Evolutionary conservation across 2,329 filamentous ascomycete genomes (phyloP).

Genomic region (Fusarium austroafricanum): DNA sequence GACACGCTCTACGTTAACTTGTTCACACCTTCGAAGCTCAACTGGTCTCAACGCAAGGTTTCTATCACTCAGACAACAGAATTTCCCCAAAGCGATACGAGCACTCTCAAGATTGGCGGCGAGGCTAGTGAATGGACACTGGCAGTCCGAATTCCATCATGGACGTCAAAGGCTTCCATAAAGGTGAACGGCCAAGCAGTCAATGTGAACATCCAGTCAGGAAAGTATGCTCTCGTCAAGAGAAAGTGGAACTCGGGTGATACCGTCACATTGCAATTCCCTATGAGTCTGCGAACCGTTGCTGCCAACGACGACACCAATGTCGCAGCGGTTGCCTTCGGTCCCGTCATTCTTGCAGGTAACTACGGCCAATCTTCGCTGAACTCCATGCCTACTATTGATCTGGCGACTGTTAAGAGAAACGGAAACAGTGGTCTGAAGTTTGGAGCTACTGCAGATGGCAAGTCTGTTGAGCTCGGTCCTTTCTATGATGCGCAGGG

Average conservation of each 20-base stretch:
- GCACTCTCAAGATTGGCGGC: conserved; percentile 53
- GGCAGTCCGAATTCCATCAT: conserved; percentile 60
- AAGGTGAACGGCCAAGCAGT: conserved; percentile 55
- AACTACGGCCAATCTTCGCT: conserved; percentile 55
- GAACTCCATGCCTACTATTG: conserved; percentile 46
- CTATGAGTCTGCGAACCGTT: conserved; percentile 57
- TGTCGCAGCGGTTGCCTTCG: conserved; percentile 60
- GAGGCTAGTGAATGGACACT: conserved; percentile 51
- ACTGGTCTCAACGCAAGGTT: conserved; percentile 56
- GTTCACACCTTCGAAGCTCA: conserved; percentile 59
- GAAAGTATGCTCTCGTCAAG: conserved; percentile 56
- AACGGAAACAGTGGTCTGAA: conserved; percentile 39
- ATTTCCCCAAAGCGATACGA: conserved; percentile 56
- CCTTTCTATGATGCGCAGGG: conserved; percentile 57
- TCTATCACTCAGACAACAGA: conserved; percentile 57
- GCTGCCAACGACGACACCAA: conserved; percentile 59
- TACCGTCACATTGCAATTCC: conserved; percentile 56
- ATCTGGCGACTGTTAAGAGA: conserved; percentile 46
- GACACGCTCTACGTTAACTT: conserved; percentile 61
- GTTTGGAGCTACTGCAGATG: conserved; percentile 51
- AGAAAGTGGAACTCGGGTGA: conserved; percentile 59
- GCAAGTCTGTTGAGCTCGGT: conserved; percentile 48
- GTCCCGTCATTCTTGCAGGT: conserved; percentile 58
- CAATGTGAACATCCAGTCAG: conserved; percentile 45
- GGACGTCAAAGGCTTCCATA: conserved; percentile 56